phyloP scores from a whole-genome alignment of 2,329 filamentous ascomycete genomes.

The Metarhizium anisopliae region DNA sequence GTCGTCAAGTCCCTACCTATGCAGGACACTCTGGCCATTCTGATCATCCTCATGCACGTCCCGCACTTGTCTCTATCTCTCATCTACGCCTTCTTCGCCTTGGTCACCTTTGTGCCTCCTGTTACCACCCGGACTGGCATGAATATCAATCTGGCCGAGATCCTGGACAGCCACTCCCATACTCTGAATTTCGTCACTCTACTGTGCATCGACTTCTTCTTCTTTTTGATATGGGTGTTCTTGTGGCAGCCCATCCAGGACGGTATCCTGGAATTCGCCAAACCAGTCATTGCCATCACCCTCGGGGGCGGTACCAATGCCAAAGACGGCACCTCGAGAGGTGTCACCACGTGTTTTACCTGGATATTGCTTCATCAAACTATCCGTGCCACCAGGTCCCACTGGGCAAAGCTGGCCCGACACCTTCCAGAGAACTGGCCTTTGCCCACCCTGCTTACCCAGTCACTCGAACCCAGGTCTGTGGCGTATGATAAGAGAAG shows the following conservation, averaged over 20 bases:
- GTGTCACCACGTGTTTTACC: conserved; percentile 60
- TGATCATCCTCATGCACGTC: conserved; percentile 90
- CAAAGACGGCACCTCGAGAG: conserved; percentile 59
- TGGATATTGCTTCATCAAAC: conserved; percentile 54
- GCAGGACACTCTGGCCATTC: conserved; percentile 90
- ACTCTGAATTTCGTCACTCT: conserved; percentile 82
- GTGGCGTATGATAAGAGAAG: conserved; percentile 46
- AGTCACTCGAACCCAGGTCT: conserved; percentile 33
- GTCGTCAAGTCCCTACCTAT: conserved; percentile 85
- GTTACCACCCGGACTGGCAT: conserved; percentile 68
- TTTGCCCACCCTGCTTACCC: conserved; percentile 34
- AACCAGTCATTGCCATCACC: conserved; percentile 87
- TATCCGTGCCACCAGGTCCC: conserved; percentile 37
- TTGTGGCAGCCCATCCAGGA: conserved; percentile 82
- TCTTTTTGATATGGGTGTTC: conserved; percentile 78
- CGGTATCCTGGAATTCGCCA: conserved; percentile 80
- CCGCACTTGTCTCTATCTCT: conserved; percentile 80
- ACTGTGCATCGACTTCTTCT: conserved; percentile 72
- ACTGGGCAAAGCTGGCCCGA: conserved; percentile 37
- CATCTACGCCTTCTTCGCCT: conserved; percentile 87
- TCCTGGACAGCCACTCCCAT: conserved; percentile 80
- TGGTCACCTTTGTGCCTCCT: conserved; percentile 84
- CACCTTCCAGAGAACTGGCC: conserved; percentile 39
- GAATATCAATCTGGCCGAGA: conserved; percentile 78
- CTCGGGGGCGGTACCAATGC: conserved; percentile 72